These are phyloP conservation scores for Gyrodon lividus DNA, from an alignment of 768 basidiomycete genomes.

Conservation along the genomic window DNA sequence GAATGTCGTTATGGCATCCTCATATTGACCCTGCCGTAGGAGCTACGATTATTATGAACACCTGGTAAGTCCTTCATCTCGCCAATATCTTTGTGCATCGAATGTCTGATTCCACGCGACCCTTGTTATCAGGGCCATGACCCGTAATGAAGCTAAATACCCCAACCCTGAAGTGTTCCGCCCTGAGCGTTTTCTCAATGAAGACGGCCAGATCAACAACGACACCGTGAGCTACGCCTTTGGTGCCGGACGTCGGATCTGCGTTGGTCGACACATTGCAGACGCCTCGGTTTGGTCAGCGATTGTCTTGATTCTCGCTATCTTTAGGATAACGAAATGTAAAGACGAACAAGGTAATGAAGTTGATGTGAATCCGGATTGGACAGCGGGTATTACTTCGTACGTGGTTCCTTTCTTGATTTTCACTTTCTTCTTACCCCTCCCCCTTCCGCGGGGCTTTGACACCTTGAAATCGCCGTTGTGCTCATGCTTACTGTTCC, in stretches of 20 bases:
- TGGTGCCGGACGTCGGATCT: conserved; percentile 38
- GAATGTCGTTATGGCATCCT: not conserved
- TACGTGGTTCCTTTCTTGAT: conserved; percentile 11
- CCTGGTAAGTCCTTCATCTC: conserved; percentile 12
- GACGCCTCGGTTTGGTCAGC: conserved; percentile 40
- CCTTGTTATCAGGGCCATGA: conserved; percentile 25
- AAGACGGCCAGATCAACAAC: conserved; percentile 20
- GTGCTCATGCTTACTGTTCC: not conserved
- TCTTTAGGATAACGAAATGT: conserved; percentile 34
- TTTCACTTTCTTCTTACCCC: not conserved
- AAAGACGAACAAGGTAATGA: conserved; percentile 26
- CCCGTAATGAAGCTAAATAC: conserved; percentile 36
- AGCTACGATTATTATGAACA: conserved; percentile 31
- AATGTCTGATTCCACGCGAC: not conserved
- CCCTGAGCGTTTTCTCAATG: conserved; percentile 36
- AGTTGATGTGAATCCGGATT: conserved; percentile 19
- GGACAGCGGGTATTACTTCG: conserved; percentile 28
- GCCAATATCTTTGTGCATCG: not conserved
- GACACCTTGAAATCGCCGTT: not conserved
- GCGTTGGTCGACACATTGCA: conserved; percentile 43
- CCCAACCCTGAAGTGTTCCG: conserved; percentile 32
- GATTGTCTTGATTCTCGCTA: conserved; percentile 32
- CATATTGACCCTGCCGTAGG: conserved; percentile 11
- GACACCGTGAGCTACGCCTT: conserved; percentile 33
- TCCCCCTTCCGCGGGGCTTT: not conserved